Base-by-base conservation (phyloP, 768 basidiomycete genomes). In the Boletus reticulatus region DNA sequence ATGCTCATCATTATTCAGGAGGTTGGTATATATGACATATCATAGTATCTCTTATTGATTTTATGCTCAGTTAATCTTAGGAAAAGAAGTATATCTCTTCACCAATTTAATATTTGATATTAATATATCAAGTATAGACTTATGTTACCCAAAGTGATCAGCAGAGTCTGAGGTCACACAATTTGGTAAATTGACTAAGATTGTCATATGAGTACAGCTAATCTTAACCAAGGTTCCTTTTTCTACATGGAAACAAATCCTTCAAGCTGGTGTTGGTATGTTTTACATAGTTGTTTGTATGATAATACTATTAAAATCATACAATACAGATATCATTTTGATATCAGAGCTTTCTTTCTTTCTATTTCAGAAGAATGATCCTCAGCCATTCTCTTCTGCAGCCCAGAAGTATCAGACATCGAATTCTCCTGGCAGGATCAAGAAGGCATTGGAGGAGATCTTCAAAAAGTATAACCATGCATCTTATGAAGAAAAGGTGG, bases 301-400 rank as follows among this genome's bases (percentile, higher is more conserved):
- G 10, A n/a, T n/a, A 9, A 41, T n/a, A 8, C 16, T 4, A 19
- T 41, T 39, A 29, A 27, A 2, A 39, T 11, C n/a, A 39, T n/a
- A 41, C 19, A 19, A 10, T 16, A 19, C n/a, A 51, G 50, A 43
- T 51, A 17, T 32, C 5, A 14, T 51, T 12, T 5, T 43, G 1
- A 43, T 51, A 32, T n/a, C 43, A 16, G 50, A 51, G 22, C 42
- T n/a, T 43, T 51, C 50, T n/a, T 51, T 51, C 50, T 24, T 20
- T 6, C 31, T 51, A 10, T 9, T 12, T 24, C 36, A 48, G 11
- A 22, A 48, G 37, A 4, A 13, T 27, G 22, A 17, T 22, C 20
- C 6, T 6, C 3, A 13, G 2, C 36, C 36, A 36, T 3, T 48
- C 11, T 38, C 36, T 17, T 22, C 48, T 48, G 48, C 24, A 34